Base-by-base conservation (phyloP, 352 stramenopile genomes). In the Pythium periplocum region DNA sequence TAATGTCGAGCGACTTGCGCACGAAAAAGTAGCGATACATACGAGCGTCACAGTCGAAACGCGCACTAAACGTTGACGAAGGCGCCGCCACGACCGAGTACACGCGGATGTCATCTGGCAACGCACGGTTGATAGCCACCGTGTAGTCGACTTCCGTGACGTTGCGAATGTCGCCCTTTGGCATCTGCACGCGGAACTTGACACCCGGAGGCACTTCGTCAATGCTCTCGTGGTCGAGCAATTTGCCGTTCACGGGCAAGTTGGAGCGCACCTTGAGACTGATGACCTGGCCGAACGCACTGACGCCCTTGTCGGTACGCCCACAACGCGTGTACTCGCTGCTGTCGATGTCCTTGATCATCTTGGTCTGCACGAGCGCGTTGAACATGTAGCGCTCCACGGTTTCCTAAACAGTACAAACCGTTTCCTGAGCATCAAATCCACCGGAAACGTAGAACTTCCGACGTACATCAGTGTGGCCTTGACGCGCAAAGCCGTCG, bases 1-100 rank as follows among this genome's bases (percentile, higher is more conserved):
- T 71, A 33, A 94, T 73, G 60, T 90, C 72, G 47, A 90, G 55
- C 35, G 85, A 61, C 17, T 82, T 80, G 33, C 62, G 63, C 47
- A 90, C 54, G 68, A 99, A 99, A 59, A 98, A 99, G 67, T 99
- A 99, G 37, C 96, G 84, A 69, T 99, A 99, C 51, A 93, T 96
- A 4, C 97, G 86, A 10, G 75, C 73, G n/a, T 62, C 78, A 54
- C 86, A 94, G 56, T 96, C 92, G 62, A 99, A 99, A 6, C 97
- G 84, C 61, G 97, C 96, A 44, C 81, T 97, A 68, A 99, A 99
- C 9, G 96, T 80, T 4, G 68, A 70, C 6, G 93, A 26, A 26
- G 17, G 83, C 1, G 91, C 86, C 4, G 86, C 76, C 37, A 89
- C 74, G 53, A 95, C 94, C 6, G 78, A 78, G 66, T 90, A 93